These are phyloP conservation scores for Sporothrix brasiliensis DNA, from an alignment of 2,329 filamentous ascomycete species.

Conservation along the genomic window DNA sequence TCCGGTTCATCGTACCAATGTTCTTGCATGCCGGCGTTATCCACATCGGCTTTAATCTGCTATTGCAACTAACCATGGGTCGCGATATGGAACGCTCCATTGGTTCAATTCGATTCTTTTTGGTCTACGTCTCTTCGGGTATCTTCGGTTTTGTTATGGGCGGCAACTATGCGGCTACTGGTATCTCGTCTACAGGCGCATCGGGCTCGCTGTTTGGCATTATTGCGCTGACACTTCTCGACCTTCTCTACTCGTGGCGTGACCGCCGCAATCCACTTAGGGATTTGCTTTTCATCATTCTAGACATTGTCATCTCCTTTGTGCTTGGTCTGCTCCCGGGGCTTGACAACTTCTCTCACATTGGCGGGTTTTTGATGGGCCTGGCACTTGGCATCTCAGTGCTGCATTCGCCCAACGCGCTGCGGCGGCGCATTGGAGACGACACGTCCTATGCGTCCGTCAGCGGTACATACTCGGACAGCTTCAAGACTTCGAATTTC, in stretches of 20 bases:
- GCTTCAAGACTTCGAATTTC: constrained; percentile 56
- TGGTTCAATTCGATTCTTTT: constrained; percentile 80
- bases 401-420: constrained; percentile 80
- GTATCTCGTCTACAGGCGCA: constrained; percentile 81
- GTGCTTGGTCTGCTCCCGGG: constrained; percentile 89
- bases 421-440: constrained; percentile 73
- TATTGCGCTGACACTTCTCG: constrained; percentile 82
- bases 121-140: constrained; percentile 88
- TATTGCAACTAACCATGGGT: constrained; percentile 86
- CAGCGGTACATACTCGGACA: constrained; percentile 50
- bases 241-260: constrained; percentile 90
- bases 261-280: constrained; percentile 75
- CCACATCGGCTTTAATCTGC: constrained; percentile 93
- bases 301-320: constrained; percentile 88
- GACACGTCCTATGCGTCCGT: constrained; percentile 74
- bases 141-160: constrained; percentile 97
- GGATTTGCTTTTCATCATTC: constrained; percentile 82
- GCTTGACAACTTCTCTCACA: constrained; percentile 95
- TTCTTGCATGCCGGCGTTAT: constrained; percentile 93
- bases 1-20: constrained; percentile 90
- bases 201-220: constrained; percentile 92
- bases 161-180: constrained; percentile 85
- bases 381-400: constrained; percentile 83
- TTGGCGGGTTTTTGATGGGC: constrained; percentile 93
- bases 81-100: constrained; percentile 92